Base-by-base conservation (phyloP, 495 filamentous ascomycete genomes). In the Aspergillus conjunctus region DNA sequence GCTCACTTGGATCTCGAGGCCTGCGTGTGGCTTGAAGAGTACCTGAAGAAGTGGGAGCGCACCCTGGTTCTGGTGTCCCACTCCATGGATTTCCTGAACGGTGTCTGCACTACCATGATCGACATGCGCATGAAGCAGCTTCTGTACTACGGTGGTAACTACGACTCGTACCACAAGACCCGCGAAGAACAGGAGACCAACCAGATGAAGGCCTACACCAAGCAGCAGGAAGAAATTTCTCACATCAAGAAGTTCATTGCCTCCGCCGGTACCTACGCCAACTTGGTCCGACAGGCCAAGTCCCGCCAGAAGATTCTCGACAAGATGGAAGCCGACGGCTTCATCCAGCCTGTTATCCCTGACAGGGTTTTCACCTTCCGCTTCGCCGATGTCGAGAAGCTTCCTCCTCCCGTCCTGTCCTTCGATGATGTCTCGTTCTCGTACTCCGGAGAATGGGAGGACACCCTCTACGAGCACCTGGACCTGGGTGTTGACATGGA, bases 171-270 rank as follows among this genome's bases (percentile, higher is more conserved):
- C 82, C 82, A 88, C 75, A 98, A 98, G 89, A 98, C 95, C 22
- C 85, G 94, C 58, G 76, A 81, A 32, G 94, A 99, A 71, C 91
- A 98, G 78, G 94, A 99, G 79, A 87, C 85, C 73, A 99, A 99
- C 82, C 95, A 99, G 81, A 88, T 86, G 85, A 99, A 97, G 81
- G 93, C 95, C 49, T 99, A 99, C 83, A 81, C 87, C 73, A 99
- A 99, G 83, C 94, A 99, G 72, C 94, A 99, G 73, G 94, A 99
- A 59, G 94, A 99, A 84, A 99, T 99, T 71, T 80, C 86, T 63
- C 94, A 99, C 81, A 99, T 99, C 86, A 99, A 99, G 85, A 96
- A 97, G 80, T 99, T 99, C 84, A 99, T 99, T 73, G 94, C 94
- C 65, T 97, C 93, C 51, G 94, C 95, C 54, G 94, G 94, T 92